phyloP scores from a whole-genome alignment of 148 eudicot genomes.

The Limonium bicolor region DNA sequence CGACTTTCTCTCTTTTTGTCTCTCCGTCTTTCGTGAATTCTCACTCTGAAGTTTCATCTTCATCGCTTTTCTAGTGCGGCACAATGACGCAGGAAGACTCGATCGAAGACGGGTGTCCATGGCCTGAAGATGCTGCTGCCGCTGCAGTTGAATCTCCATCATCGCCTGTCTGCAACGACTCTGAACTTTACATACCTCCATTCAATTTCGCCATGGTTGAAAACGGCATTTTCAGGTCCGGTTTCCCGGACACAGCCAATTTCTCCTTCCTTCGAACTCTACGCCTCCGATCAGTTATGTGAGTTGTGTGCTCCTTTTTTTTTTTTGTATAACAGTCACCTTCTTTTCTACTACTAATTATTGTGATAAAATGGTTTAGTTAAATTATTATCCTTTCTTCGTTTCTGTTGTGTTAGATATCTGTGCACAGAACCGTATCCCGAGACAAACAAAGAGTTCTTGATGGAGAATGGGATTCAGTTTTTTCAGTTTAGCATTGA shows the following conservation, averaged over 20 bases:
- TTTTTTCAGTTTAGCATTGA: conserved; percentile 31
- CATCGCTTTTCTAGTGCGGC: too few species aligned
- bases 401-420: conserved; percentile 13
- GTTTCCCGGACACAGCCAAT: conserved; percentile 28
- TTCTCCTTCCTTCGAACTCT: conserved; percentile 29
- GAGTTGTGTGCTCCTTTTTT: background rate
- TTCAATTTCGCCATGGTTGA: conserved; percentile 37
- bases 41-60: too few species aligned
- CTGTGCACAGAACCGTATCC: conserved; percentile 37
- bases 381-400: background rate
- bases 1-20: too few species aligned
- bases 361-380: background rate
- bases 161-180: too few species aligned
- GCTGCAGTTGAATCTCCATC: too few species aligned
- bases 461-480: conserved; percentile 25
- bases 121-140: too few species aligned
- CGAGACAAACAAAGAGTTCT: conserved; percentile 17
- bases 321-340: background rate
- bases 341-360: background rate
- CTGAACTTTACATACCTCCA: conserved; percentile 18
- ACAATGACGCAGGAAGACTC: too few species aligned
- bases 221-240: conserved; percentile 28
- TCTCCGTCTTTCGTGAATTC: too few species aligned
- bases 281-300: conserved; percentile 34
- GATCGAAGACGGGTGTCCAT: too few species aligned